These are phyloP conservation scores for Aspergillus ustus DNA, from an alignment of 2,329 filamentous ascomycete genomes.

Conservation along the genomic window DNA sequence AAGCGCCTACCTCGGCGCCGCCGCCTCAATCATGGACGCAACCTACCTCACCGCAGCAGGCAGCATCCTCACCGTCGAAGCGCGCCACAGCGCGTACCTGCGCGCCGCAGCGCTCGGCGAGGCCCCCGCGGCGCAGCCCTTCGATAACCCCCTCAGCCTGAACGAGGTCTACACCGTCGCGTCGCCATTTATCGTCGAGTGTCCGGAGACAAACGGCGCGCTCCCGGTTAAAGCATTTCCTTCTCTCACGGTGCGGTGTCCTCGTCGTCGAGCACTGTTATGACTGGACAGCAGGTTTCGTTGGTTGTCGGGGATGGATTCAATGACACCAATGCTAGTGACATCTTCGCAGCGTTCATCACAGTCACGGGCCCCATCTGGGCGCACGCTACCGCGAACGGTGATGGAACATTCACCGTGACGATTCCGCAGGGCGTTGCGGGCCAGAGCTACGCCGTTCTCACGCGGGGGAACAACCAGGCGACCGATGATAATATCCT, in stretches of 20 bases:
- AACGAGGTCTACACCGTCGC: slow-evolving; percentile 69
- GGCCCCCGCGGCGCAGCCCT: slow-evolving; percentile 62
- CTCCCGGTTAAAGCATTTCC: slow-evolving; percentile 68
- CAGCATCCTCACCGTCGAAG: slow-evolving; percentile 67
- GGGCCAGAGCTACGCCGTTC: slow-evolving; percentile 37
- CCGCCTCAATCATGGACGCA: slow-evolving; percentile 61
- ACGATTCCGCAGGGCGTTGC: slow-evolving; percentile 29
- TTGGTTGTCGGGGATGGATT: slow-evolving; percentile 12
- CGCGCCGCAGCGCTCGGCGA: slow-evolving; percentile 55
- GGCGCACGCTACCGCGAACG: slow-evolving; percentile 15
- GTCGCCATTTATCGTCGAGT: slow-evolving; percentile 63
- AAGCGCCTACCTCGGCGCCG: slow-evolving; percentile 66
- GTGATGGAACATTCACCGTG: slow-evolving; percentile 25
- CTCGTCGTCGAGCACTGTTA: neutral
- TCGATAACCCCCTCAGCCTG: slow-evolving; percentile 63
- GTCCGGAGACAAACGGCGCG: slow-evolving; percentile 58
- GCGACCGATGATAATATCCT: slow-evolving; percentile 35
- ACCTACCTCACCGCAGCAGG: slow-evolving; percentile 65
- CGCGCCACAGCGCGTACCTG: slow-evolving; percentile 67
- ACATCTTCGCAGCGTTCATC: slow-evolving; percentile 27
- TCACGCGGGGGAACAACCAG: slow-evolving; percentile 29
- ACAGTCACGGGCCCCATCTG: slow-evolving; percentile 30
- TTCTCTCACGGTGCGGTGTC: slow-evolving; percentile 39
- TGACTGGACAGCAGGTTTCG: neutral
- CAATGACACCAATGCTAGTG: slow-evolving; percentile 26